Evolutionary conservation across 2,329 filamentous ascomycete genomes (phyloP).

Genomic region (Monilinia fructicola): DNA sequence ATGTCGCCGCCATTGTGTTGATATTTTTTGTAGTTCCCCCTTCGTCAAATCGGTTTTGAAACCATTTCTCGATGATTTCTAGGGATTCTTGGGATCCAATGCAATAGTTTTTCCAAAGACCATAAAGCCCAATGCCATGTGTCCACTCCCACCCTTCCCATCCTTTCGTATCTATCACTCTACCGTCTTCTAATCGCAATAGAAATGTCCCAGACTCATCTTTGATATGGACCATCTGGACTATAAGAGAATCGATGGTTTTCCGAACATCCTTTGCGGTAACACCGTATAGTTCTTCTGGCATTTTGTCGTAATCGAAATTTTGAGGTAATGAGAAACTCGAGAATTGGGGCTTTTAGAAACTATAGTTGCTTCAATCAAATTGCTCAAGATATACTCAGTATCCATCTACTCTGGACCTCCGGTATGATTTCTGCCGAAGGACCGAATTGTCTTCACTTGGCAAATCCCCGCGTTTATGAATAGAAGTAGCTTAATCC

Average conservation of each 20-base stretch:
- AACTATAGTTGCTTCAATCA: background rate
- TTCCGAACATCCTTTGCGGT: constrained; percentile 50
- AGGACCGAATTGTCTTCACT: background rate
- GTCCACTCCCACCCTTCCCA: constrained; percentile 86
- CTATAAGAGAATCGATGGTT: constrained; percentile 63
- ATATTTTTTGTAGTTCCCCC: constrained; percentile 72
- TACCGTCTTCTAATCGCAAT: constrained; percentile 67
- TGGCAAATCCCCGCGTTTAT: constrained; percentile 15
- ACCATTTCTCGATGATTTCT: constrained; percentile 71
- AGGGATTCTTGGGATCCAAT: constrained; percentile 61
- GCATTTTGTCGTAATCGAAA: constrained; percentile 17
- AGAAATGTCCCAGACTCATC: constrained; percentile 75
- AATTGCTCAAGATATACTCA: background rate
- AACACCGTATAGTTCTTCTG: constrained; percentile 43
- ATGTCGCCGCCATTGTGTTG: constrained; percentile 76
- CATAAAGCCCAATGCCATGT: constrained; percentile 76
- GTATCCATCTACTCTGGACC: background rate
- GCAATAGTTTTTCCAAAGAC: constrained; percentile 79
- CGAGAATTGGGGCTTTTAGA: background rate
- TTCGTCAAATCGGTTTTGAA: constrained; percentile 56
- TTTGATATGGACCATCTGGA: constrained; percentile 74
- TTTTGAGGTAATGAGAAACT: background rate
- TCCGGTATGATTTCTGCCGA: constrained; percentile 13
- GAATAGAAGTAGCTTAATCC: background rate
- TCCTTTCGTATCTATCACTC: constrained; percentile 70